Conservation (phyloP, 257 asterid species). For the Solanum virginianum region DNA sequence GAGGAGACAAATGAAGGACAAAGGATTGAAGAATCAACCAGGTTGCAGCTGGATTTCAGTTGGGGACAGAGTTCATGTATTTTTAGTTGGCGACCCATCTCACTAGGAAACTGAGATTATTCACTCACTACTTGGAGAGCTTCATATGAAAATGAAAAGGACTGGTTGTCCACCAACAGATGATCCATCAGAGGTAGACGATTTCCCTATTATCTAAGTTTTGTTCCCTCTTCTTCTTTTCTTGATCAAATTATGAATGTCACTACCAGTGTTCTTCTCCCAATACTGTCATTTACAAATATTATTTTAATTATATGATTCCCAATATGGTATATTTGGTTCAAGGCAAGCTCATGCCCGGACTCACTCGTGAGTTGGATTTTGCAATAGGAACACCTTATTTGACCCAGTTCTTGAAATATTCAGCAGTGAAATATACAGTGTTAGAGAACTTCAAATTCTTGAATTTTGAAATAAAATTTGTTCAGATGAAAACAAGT, state of each 20-base stretch:
- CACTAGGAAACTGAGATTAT: conserved; percentile 12
- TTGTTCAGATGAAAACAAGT: not conserved
- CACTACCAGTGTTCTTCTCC: not conserved
- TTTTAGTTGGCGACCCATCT: conserved; percentile 31
- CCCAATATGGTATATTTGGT: not conserved
- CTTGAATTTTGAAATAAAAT: not conserved
- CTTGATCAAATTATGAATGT: not conserved
- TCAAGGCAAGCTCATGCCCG: not conserved
- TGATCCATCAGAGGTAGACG: not conserved
- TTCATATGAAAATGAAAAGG: conserved; percentile 40
- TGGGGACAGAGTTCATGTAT: conserved; percentile 36
- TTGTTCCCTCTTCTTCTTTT: not conserved
- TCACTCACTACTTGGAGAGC: conserved; percentile 15
- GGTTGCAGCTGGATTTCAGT: conserved; percentile 68
- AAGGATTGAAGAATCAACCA: conserved; percentile 55
- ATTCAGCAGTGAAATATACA: not conserved
- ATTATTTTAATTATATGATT: not conserved
- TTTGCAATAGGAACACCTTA: not conserved
- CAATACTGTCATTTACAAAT: not conserved
- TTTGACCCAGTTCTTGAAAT: not conserved
- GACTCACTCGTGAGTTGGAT: not conserved
- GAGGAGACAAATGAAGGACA: conserved; percentile 42
- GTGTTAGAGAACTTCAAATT: not conserved
- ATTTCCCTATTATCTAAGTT: not conserved
- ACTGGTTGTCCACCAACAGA: not conserved